Percentiles rank a stretch among this genome's conserved stretches.
Evolutionary conservation across 2,329 filamentous ascomycete genomes (phyloP).

Genomic region (Chrysoporthe puriensis): DNA sequence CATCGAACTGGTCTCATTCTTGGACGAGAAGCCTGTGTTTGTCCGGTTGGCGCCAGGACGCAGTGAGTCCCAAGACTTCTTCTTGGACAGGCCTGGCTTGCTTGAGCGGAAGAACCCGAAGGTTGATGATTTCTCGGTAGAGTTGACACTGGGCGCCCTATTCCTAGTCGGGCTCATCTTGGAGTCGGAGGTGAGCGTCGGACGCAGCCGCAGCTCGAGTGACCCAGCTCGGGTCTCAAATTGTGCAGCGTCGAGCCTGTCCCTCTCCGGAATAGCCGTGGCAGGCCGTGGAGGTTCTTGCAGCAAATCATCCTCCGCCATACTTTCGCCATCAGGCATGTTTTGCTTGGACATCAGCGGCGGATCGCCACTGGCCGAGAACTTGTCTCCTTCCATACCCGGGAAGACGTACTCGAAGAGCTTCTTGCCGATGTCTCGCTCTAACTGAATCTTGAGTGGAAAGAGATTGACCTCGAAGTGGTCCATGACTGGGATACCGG

Average conservation of each 20-base stretch:
- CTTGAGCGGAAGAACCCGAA: slow-evolving; percentile 58
- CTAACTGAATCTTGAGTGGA: slow-evolving; percentile 90
- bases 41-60: slow-evolving; percentile 52
- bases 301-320: slow-evolving; percentile 46
- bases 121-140: slow-evolving; percentile 48
- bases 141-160: slow-evolving; percentile 55
- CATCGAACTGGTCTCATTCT: slow-evolving; percentile 41
- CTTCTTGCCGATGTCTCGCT: slow-evolving; percentile 88
- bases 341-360: slow-evolving; percentile 59
- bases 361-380: slow-evolving; percentile 51
- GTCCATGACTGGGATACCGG: slow-evolving; percentile 95
- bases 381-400: slow-evolving; percentile 65
- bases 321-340: slow-evolving; percentile 50
- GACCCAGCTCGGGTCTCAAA: slow-evolving; percentile 70
- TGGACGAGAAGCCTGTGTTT: slow-evolving; percentile 50
- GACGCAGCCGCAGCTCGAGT: slow-evolving; percentile 79
- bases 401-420: slow-evolving; percentile 98
- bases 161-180: slow-evolving; percentile 41
- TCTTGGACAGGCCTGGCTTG: slow-evolving; percentile 52
- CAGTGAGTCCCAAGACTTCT: slow-evolving; percentile 61
- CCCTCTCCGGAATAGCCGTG: slow-evolving; percentile 48
- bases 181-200: slow-evolving; percentile 71
- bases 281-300: slow-evolving; percentile 33
- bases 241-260: slow-evolving; percentile 43
- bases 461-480: slow-evolving; percentile 94